A percentile compares a stretch with the other conserved stretches of the same genome.
phyloP scores from a whole-genome alignment of 2,329 filamentous ascomycete species.

The Calonectria fujianensis region DNA sequence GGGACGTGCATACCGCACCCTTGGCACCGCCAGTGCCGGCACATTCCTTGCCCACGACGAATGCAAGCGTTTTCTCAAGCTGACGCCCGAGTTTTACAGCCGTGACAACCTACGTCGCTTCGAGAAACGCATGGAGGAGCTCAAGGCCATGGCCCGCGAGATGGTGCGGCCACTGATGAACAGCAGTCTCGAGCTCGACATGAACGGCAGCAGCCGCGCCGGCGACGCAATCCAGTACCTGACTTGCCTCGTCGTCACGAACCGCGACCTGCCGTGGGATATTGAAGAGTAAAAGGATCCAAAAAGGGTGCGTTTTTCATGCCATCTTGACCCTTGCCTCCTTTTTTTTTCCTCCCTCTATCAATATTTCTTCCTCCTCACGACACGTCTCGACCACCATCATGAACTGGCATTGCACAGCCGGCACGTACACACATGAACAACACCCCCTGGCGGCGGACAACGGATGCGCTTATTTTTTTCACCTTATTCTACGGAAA shows the following conservation, averaged over 20 bases:
- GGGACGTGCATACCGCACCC: constrained; percentile 85
- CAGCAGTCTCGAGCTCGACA: constrained; percentile 88
- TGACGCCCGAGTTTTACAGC: constrained; percentile 87
- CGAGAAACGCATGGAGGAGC: constrained; percentile 90
- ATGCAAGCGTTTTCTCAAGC: constrained; percentile 91
- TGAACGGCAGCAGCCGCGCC: constrained; percentile 65
- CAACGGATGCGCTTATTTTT: constrained; percentile 22
- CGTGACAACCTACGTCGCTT: constrained; percentile 91
- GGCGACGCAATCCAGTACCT: constrained; percentile 69
- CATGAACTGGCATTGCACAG: constrained; percentile 21
- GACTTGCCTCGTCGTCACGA: constrained; percentile 70
- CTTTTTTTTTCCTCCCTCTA: constrained; percentile 27
- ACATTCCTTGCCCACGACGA: constrained; percentile 89
- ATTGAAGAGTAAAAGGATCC: constrained; percentile 57
- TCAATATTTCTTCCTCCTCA: not conserved
- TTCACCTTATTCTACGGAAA: not conserved
- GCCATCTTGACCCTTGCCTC: not conserved
- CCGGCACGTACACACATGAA: constrained; percentile 19
- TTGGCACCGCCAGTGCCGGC: constrained; percentile 77
- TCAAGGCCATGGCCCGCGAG: constrained; percentile 89
- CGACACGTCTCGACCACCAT: constrained; percentile 13
- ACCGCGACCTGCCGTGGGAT: constrained; percentile 71
- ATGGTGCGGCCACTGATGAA: constrained; percentile 90
- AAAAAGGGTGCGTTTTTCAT: not conserved
- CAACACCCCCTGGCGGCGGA: constrained; percentile 21